Base-by-base conservation (phyloP, 1,284 basidiomycete species). In the Heterobasidion annosum region DNA sequence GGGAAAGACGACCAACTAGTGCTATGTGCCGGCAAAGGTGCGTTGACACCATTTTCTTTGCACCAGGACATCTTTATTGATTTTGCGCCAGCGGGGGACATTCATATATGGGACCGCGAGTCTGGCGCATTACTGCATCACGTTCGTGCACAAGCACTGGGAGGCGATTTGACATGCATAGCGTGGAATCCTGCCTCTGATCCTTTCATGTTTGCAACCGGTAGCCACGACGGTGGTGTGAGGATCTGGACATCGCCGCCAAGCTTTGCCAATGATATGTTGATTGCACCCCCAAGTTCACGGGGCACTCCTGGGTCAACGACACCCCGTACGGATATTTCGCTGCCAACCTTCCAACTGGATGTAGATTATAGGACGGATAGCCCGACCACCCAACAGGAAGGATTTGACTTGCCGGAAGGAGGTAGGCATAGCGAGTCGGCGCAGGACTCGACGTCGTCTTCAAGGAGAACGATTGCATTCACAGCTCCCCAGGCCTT, bases 81-180 rank as follows among this genome's bases (percentile, higher is more conserved):
- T 25, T 4, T 5, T 5, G 5, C 5, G 5, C 19, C 54, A 89
- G 88, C 77, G 58, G 88, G 88, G 1, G 85, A 89, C 62, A 82
- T 91, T 34, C 83, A 88, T 62, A 86, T 91, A n/a, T 91, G 88
- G 88, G 88, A 91, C 63, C 78, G 82, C 55, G 84, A 88, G 67
- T 85, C 84, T 8, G 88, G 78, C 8, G 75, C 79, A 18, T 67
- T 85, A 2, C 69, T 90, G 3, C 85, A 86, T 57, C 77, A 82
- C 59, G 74, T 90, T 56, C 79, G 77, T 18, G 75, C 81, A 35
- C 79, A 82, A 61, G 73, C 70, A 15, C 72, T 79, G 51, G 77
- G 77, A 4, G 84, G 84, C 12, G 84, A 88, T 61, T 64, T 90
- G 54, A 89, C 87, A 10, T 88, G 83, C 60, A 79, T 90, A 48